A percentile compares a stretch with the other conserved stretches of the same genome.
Conservation (phyloP, 2,329 filamentous ascomycete genomes). For the Paecilomyces sp. region DNA sequence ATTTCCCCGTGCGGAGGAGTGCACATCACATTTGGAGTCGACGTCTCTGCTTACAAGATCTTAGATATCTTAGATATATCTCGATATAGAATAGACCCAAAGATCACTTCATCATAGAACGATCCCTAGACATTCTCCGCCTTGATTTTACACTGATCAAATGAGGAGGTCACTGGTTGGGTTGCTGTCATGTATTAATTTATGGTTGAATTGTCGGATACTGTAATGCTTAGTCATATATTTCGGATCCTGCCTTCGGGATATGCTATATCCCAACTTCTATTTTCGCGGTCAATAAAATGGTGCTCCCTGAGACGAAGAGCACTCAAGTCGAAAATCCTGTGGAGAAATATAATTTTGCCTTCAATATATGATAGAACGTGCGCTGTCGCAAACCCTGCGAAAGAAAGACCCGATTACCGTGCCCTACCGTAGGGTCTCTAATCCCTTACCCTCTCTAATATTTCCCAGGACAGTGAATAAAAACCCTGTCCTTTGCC, state of each 20-base stretch:
- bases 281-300: neutral
- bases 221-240: neutral
- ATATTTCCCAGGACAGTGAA: neutral
- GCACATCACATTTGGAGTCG: neutral
- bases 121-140: too few species aligned
- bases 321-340: neutral
- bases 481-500: neutral
- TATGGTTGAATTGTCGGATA: neutral
- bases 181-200: too few species aligned
- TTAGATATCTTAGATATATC: neutral
- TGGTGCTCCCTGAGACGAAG: neutral
- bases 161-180: too few species aligned
- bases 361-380: neutral
- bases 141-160: too few species aligned
- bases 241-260: neutral
- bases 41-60: neutral
- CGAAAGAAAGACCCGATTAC: neutral
- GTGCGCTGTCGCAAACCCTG: neutral
- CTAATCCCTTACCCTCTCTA: neutral
- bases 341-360: neutral
- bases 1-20: conserved; percentile 4
- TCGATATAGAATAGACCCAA: neutral
- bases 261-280: neutral
- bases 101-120: too few species aligned
- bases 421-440: neutral